A percentile compares a stretch with the other conserved stretches of the same genome.
These are phyloP conservation scores for Penicillium ochrochloron DNA, from an alignment of 495 filamentous ascomycete genomes.

Conservation along the genomic window DNA sequence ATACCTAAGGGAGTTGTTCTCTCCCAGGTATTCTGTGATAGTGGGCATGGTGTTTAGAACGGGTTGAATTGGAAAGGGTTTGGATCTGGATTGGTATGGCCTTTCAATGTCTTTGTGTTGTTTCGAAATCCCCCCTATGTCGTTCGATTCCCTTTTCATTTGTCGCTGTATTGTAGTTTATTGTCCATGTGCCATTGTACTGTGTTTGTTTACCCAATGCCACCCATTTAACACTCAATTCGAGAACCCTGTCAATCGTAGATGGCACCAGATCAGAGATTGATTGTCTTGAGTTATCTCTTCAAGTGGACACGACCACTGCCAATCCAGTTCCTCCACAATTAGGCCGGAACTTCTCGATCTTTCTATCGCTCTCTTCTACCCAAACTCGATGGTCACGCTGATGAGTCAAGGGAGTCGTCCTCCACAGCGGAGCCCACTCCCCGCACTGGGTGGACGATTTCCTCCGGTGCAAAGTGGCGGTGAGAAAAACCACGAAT, in stretches of 20 bases:
- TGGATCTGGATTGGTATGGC: conserved; percentile 13
- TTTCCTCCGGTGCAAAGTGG: conserved; percentile 26
- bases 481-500: conserved; percentile 29
- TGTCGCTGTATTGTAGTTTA: conserved; percentile 29
- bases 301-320: not conserved
- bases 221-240: not conserved
- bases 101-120: conserved; percentile 13
- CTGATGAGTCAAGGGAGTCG: conserved; percentile 14
- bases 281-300: not conserved
- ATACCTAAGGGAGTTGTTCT: not conserved
- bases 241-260: not conserved
- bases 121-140: conserved; percentile 12
- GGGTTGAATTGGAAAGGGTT: conserved; percentile 10
- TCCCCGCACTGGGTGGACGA: conserved; percentile 19
- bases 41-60: conserved; percentile 14
- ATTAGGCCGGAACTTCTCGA: not conserved
- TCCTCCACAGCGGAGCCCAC: conserved; percentile 24
- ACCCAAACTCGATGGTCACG: not conserved
- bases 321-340: not conserved
- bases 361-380: not conserved
- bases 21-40: conserved; percentile 10
- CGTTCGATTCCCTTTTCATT: conserved; percentile 25
- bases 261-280: not conserved
- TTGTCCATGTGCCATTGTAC: conserved; percentile 8
- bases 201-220: not conserved